Conservation (phyloP, 208 protist genomes). For the Plasmodiophora brassicae region DNA sequence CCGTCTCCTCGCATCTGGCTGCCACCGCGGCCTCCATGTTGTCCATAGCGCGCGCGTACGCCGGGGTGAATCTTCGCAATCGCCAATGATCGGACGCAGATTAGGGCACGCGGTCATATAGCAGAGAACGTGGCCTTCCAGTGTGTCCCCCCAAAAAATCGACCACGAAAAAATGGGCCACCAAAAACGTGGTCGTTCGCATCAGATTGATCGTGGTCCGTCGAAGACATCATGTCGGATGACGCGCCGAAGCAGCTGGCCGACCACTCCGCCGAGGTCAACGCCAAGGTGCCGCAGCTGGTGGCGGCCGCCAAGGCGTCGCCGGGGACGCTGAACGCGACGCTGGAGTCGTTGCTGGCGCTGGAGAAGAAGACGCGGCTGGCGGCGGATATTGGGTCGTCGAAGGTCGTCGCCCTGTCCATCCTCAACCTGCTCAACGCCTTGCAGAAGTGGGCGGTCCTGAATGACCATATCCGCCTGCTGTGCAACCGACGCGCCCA, state of each 20-base stretch:
- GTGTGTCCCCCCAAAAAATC: no score
- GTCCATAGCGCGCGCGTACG: no score
- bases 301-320: slow-evolving; percentile 5
- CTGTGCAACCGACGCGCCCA: slow-evolving; percentile 41
- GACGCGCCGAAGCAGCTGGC: not conserved
- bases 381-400: slow-evolving; percentile 16
- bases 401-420: not conserved
- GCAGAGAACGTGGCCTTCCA: no score
- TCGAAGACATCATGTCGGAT: not conserved
- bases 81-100: no score
- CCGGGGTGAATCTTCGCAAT: no score
- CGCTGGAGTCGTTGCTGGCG: slow-evolving; percentile 3
- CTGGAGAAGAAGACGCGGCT: slow-evolving; percentile 37
- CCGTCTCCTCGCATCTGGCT: no score
- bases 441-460: not conserved
- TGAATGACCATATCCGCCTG: slow-evolving; percentile 39
- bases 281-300: slow-evolving; percentile 14
- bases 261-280: slow-evolving; percentile 34
- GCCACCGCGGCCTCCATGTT: no score
- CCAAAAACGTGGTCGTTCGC: no score
- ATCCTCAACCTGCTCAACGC: slow-evolving; percentile 25
- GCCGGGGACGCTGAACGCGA: no score
- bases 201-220: no score
- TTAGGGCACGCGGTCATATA: no score
- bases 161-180: no score